Evolutionary conservation across 2,329 filamentous ascomycete species (phyloP), one percentile per base, ranked within the genome.

Genomic region (Verticillium zaregamsianum): DNA sequence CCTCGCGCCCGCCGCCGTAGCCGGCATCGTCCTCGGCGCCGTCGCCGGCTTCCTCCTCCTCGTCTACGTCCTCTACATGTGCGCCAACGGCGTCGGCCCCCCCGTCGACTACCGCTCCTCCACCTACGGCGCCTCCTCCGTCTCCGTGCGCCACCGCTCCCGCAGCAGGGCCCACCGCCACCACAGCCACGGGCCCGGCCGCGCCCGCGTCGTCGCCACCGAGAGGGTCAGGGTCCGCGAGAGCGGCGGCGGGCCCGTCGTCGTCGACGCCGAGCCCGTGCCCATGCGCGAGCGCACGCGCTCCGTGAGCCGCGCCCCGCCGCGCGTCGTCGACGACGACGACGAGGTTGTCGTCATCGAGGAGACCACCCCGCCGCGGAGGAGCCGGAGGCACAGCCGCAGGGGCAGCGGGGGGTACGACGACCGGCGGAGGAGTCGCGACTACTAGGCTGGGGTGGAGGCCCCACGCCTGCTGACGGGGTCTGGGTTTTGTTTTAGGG

Each of bases 21-120:
- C 72, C 11, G 79, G 73, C 66, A 79, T 81, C 62, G 77, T 79
- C 5, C 72, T 82, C 58, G 79, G 79, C 65, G 74, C 77, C 52
- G 75, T 81, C 57, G 77, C 73, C 32, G 84, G 79, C 59, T 82
- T 86, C 70, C 70, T 86, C 35, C 73, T 87, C 37, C 64, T 86
- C 14, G 72, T 86, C 33, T 80, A 81, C 71, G 68, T 86, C 14
- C 65, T 86, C 61, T 84, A 83, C 69, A 76, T 78, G 2, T 76
- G 75, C n/a, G 71, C 84, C 33, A 79, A 80, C 63, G 74, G 39
- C 28, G 49, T 79, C 33, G 76, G 75, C 1, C 78, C 76, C 2
- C 68, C 73, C 40, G 70, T 70, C 60, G 60, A 61, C 23, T 40
- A 58, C 25, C 60, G 62, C 17, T 64, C 66, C 25, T 61, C 69